phyloP scores from a whole-genome alignment of 2,329 filamentous ascomycete species.

The Cordyceps tenuipes region DNA sequence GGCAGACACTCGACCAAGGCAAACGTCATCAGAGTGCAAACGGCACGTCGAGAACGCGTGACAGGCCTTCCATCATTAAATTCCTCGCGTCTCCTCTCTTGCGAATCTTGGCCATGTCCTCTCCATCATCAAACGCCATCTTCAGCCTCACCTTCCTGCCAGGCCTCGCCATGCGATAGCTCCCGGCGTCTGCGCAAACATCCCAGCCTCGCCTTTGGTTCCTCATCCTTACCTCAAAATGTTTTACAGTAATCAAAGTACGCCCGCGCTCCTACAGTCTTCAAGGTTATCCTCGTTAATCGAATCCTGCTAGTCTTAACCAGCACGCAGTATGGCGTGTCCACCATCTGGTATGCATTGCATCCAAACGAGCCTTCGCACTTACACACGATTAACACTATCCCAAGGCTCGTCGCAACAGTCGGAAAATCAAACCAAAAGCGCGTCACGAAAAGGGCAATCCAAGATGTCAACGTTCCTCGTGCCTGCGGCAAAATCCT shows the following conservation, averaged over 20 bases:
- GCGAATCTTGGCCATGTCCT: background rate
- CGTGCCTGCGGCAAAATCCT: constrained; percentile 87
- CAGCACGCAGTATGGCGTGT: constrained; percentile 80
- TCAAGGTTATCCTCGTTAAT: constrained; percentile 13
- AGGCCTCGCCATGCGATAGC: background rate
- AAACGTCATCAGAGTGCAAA: background rate
- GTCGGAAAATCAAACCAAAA: constrained; percentile 65
- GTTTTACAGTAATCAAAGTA: constrained; percentile 96
- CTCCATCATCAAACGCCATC: background rate
- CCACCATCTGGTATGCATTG: constrained; percentile 76
- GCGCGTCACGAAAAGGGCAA: constrained; percentile 75
- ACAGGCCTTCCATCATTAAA: background rate
- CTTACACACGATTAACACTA: constrained; percentile 12
- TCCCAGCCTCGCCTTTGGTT: background rate
- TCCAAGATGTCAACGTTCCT: constrained; percentile 77
- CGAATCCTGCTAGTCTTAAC: constrained; percentile 56
- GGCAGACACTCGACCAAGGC: background rate
- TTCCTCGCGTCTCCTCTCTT: background rate
- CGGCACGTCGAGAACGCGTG: constrained; percentile 8
- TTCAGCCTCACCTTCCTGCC: background rate
- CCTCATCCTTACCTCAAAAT: constrained; percentile 37
- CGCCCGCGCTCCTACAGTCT: constrained; percentile 22
- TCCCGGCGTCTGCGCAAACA: background rate
- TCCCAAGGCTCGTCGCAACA: constrained; percentile 77
- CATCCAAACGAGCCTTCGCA: background rate